These are phyloP conservation scores for Thecaphora frezii DNA, from an alignment of 1,284 basidiomycete species.

Conservation along the genomic window DNA sequence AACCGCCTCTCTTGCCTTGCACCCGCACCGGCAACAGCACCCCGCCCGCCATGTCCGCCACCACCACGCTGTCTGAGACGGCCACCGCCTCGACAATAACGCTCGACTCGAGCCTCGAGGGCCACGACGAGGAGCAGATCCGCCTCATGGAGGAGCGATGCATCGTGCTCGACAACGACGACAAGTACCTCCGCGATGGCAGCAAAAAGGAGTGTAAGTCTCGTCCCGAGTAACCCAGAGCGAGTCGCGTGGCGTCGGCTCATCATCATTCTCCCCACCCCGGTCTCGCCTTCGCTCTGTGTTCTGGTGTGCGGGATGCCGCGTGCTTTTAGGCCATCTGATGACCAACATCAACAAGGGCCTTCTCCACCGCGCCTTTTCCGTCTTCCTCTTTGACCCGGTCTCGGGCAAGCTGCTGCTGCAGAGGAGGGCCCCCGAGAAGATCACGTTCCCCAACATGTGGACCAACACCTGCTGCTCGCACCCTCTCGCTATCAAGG, in stretches of 20 bases:
- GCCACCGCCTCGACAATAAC: slow-evolving; percentile 10
- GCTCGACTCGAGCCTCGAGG: slow-evolving; percentile 40
- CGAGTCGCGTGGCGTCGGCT: neutral
- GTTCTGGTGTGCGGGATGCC: too few relatives aligned
- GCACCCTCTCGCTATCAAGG: slow-evolving; percentile 75
- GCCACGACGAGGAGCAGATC: slow-evolving; percentile 62
- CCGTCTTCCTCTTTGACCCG: slow-evolving; percentile 93
- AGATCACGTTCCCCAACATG: slow-evolving; percentile 99
- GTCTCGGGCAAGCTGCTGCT: slow-evolving; percentile 90
- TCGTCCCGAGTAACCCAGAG: too few relatives aligned
- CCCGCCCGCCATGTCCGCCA: slow-evolving; percentile 12
- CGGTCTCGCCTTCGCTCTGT: neutral
- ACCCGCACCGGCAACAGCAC: neutral
- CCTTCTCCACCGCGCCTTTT: slow-evolving; percentile 95
- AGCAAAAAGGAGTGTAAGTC: slow-evolving; percentile 93
- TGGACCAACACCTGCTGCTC: slow-evolving; percentile 99
- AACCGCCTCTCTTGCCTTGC: slow-evolving; percentile 1
- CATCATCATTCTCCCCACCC: neutral
- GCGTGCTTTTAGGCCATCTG: slow-evolving; percentile 78
- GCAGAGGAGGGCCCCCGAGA: slow-evolving; percentile 91
- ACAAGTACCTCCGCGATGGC: slow-evolving; percentile 65
- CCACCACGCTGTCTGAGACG: slow-evolving; percentile 19
- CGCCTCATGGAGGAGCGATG: slow-evolving; percentile 96
- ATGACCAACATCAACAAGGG: slow-evolving; percentile 97
- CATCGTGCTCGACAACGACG: slow-evolving; percentile 88